Base-by-base conservation (phyloP, 169 alveolate species). In the Neospora caninum region DNA sequence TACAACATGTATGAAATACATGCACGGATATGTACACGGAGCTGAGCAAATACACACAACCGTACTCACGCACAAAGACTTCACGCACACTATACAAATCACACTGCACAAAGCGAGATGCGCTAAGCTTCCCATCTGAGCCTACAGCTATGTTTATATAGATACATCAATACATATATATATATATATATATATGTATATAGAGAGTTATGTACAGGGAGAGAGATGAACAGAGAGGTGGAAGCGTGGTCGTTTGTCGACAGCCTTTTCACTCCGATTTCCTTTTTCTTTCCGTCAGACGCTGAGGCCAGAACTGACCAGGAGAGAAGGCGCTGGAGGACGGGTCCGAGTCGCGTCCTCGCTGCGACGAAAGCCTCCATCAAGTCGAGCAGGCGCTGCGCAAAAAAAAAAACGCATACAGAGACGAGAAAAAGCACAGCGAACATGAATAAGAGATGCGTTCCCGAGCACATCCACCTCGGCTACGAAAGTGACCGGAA, bases 351-450 rank as follows among this genome's bases (percentile, higher is more conserved):
- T 2, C 84, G 84, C 13, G 42, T 31, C 25, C 84, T 41, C 25
- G 84, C 84, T 9, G 42, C 84, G 45, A 36, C 43, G 43, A 73
- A 34, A 20, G 84, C 84, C 43, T 31, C 43, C 84, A 73, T 34
- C 84, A 73, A 73, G 42, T 73, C 84, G 42, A 73, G 84, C 27
- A 73, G 84, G 25, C 39, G 84, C 84, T 73, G 84, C 84, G n/a
- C 43, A 64, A 64, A 69, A 69, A 22, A 69, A 27, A 69, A 31
- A 18, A 22, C 84, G 45, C 45, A n/a, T 22, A 43, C 84, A 73
- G 27, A 18, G 73, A 22, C 73, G 20, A 16, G 31, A 29, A 64
- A 64, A 64, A 64, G n/a, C 73, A 16, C 27, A 10, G 64, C 64
- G 64, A 53, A 53, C 27, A 18, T 10, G n/a, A 7, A 27, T 10